Percentiles rank a stretch among this genome's conserved stretches.
phyloP scores from a whole-genome alignment of 2,329 filamentous ascomycete genomes.

The Paracorniculantispora psalliotae region DNA sequence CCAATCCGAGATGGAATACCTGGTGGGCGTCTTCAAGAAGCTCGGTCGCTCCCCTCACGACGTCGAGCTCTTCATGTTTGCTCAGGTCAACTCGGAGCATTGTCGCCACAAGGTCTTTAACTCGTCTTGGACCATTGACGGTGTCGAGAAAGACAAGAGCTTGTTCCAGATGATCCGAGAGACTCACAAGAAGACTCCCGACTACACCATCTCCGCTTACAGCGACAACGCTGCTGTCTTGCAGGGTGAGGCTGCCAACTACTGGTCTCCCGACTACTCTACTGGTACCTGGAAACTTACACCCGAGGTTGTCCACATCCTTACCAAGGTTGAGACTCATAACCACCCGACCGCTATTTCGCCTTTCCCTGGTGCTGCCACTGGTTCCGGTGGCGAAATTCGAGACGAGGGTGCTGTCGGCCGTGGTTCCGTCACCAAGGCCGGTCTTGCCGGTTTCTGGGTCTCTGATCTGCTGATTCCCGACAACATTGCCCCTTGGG shows the following conservation, averaged over 20 bases:
- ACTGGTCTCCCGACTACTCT: constrained; percentile 83
- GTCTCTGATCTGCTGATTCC: constrained; percentile 93
- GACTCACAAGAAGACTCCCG: constrained; percentile 77
- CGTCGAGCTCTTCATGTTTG: constrained; percentile 15
- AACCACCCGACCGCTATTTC: constrained; percentile 97
- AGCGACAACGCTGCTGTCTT: constrained; percentile 94
- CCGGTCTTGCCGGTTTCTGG: constrained; percentile 86
- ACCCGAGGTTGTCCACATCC: constrained; percentile 79
- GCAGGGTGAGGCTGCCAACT: constrained; percentile 35
- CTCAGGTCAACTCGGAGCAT: constrained; percentile 92
- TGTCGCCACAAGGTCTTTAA: constrained; percentile 89
- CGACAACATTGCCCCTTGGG: constrained; percentile 78
- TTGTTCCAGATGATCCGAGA: constrained; percentile 96
- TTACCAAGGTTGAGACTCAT: constrained; percentile 96
- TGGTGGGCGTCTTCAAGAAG: constrained; percentile 58
- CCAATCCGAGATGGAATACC: constrained; percentile 83
- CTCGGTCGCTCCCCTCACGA: constrained; percentile 30
- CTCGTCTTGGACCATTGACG: constrained; percentile 92
- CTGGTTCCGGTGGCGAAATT: constrained; percentile 92
- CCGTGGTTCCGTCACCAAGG: constrained; percentile 86
- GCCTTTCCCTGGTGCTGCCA: constrained; percentile 87
- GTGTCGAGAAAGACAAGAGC: constrained; percentile 69
- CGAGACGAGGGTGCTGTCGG: constrained; percentile 93
- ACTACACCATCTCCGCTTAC: constrained; percentile 89
- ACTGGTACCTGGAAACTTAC: constrained; percentile 84